Base-by-base conservation (phyloP, 805 yeast genomes). In the Kluyveromyces starmeri region DNA sequence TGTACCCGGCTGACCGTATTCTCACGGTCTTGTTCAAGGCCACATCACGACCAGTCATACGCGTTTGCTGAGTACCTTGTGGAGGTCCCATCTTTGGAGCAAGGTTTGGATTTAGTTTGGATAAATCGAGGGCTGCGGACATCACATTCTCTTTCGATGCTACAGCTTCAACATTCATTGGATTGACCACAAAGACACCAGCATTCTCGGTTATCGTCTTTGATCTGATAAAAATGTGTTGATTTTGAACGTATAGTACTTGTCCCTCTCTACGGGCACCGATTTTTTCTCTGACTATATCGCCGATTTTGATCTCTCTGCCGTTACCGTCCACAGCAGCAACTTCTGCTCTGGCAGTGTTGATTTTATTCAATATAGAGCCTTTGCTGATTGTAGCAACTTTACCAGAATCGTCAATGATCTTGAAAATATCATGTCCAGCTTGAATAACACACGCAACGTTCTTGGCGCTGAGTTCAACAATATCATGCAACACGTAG, bases 401-500 rank as follows among this genome's bases (percentile, higher is more conserved):
- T 50, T 85, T 75, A 19, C 95, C 96, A 48, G 84, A 88, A 20
- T 86, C 78, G 23, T 83, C 75, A 37, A 92, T 64, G 11, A 92
- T 79, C 20, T 81, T 75, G 53, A 83, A 83, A 11, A 83, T 68
- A 43, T 83, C 95, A 46, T 86, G 83, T 50, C 92, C 97, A 7
- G 94, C 89, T 45, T 79, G 81, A 39, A 88, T 78, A 41, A 92
- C 76, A 51, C 92, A 83, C 45, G 96, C 98, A 18, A 86, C 95
- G 7, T 74, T 71, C 34, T 81, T 81, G 1, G 94, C 80, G 58
- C 83, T 85, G 42, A 92, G 63, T 56, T 85, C 89, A 24, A 92
- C 95, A 39, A 92, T 68, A 54, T 89, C 96, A 51, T 84, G 94
- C 34, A 92, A 67, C 40, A 83, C 92, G 58, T 79, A 92, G 48